phyloP scores from a whole-genome alignment of 2,329 filamentous ascomycete species.

The Cladosporium halotolerans region DNA sequence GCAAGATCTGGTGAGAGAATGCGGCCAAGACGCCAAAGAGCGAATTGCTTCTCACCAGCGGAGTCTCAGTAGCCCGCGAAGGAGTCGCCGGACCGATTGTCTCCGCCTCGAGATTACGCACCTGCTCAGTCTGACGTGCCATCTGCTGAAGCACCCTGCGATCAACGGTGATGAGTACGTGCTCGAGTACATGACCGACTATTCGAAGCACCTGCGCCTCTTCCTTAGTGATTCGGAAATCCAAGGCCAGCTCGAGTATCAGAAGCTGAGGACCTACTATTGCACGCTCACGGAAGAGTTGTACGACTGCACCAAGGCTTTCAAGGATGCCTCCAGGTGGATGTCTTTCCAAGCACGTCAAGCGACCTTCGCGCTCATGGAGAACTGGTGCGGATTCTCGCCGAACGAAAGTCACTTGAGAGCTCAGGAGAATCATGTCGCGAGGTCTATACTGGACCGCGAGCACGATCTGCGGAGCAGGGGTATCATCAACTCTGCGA shows the following conservation, averaged over 20 bases:
- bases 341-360: conserved; percentile 96
- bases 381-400: conserved; percentile 98
- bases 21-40: conserved; percentile 80
- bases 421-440: conserved; percentile 78
- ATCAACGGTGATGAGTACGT: conserved; percentile 78
- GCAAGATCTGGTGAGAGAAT: conserved; percentile 76
- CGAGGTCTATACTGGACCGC: conserved; percentile 74
- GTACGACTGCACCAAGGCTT: conserved; percentile 83
- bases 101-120: conserved; percentile 92
- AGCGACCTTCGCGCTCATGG: conserved; percentile 93
- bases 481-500: conserved; percentile 74
- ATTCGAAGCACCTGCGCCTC: conserved; percentile 85
- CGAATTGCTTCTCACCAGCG: conserved; percentile 72
- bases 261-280: conserved; percentile 85
- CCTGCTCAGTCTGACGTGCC: conserved; percentile 88
- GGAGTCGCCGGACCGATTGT: conserved; percentile 77
- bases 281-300: conserved; percentile 89
- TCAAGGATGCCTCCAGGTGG: conserved; percentile 81
- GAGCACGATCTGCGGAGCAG: conserved; percentile 67
- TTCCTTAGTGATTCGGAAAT: conserved; percentile 94
- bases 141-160: conserved; percentile 72
- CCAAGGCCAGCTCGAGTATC: conserved; percentile 90
- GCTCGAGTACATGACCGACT: conserved; percentile 77
- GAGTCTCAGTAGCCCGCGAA: conserved; percentile 71
- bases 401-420: conserved; percentile 80